Conservation (phyloP, 768 basidiomycete genomes). For the Pleurotus eryngii region DNA sequence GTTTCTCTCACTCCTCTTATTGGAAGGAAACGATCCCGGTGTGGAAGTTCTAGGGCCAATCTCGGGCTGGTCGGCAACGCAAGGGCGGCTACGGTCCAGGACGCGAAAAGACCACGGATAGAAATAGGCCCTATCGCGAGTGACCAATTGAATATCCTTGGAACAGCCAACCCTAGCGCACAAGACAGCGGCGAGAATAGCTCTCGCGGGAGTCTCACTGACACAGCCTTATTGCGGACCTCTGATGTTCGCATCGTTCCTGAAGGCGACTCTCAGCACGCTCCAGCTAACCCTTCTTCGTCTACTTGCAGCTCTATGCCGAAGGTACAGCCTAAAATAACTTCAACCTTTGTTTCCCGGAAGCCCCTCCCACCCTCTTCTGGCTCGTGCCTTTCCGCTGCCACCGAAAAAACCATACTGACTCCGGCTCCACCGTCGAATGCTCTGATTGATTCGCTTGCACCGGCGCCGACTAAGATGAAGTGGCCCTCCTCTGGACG, state of each 20-base stretch:
- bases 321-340: not conserved
- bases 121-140: not conserved
- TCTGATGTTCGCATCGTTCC: not conserved
- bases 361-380: too few relatives aligned
- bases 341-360: not conserved
- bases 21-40: not conserved
- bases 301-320: not conserved
- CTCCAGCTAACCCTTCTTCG: not conserved
- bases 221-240: not conserved
- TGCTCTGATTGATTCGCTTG: too few relatives aligned
- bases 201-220: not conserved
- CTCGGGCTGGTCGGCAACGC: not conserved
- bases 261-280: not conserved
- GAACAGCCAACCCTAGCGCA: too few relatives aligned
- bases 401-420: too few relatives aligned
- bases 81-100: not conserved
- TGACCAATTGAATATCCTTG: too few relatives aligned
- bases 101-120: not conserved
- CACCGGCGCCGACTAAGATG: not conserved
- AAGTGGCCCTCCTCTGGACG: not conserved
- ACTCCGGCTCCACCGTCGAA: too few relatives aligned
- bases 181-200: not conserved
- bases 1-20: not conserved
- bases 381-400: too few relatives aligned
- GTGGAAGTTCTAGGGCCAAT: too few relatives aligned